Evolutionary conservation across 1,139 yeast genomes (phyloP).

Genomic region (Sugiyamaella grinbergsii): DNA sequence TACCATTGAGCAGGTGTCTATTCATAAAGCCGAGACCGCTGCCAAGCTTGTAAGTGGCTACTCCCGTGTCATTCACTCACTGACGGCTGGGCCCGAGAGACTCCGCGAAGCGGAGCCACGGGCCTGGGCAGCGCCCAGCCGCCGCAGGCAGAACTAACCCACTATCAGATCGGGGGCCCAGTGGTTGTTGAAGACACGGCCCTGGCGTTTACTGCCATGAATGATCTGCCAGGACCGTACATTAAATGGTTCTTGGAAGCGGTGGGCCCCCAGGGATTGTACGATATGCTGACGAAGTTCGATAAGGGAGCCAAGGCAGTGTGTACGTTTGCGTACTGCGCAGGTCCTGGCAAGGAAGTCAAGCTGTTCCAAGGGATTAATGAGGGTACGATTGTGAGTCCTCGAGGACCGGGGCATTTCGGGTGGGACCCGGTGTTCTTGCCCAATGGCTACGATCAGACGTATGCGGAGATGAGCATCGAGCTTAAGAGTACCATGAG

Average conservation of each 20-base stretch:
- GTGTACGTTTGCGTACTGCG: slow-evolving; percentile 91
- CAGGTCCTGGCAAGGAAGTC: slow-evolving; percentile 73
- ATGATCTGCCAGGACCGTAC: slow-evolving; percentile 89
- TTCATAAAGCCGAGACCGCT: slow-evolving; percentile 78
- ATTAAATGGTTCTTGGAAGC: slow-evolving; percentile 83
- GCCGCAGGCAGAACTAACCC: slow-evolving; percentile 2
- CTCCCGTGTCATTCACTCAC: no score
- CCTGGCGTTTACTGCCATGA: slow-evolving; percentile 76
- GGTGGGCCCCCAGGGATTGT: slow-evolving; percentile 64
- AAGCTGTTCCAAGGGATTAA: slow-evolving; percentile 83
- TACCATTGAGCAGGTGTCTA: slow-evolving; percentile 75
- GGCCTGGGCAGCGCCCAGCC: not conserved
- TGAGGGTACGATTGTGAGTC: slow-evolving; percentile 71
- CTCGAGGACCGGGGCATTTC: slow-evolving; percentile 77
- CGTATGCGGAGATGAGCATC: slow-evolving; percentile 88
- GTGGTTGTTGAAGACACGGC: slow-evolving; percentile 96
- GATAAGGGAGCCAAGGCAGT: slow-evolving; percentile 86
- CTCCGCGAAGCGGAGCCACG: not conserved
- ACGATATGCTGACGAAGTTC: slow-evolving; percentile 74
- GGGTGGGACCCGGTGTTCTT: slow-evolving; percentile 95
- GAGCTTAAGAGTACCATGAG: slow-evolving; percentile 74
- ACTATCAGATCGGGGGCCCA: slow-evolving; percentile 57
- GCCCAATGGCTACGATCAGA: slow-evolving; percentile 66
- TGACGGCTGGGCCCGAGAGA: no score
- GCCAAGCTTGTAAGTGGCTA: slow-evolving; percentile 49